Conservation (phyloP, 345 rosid genomes). For the Brassica juncea region DNA sequence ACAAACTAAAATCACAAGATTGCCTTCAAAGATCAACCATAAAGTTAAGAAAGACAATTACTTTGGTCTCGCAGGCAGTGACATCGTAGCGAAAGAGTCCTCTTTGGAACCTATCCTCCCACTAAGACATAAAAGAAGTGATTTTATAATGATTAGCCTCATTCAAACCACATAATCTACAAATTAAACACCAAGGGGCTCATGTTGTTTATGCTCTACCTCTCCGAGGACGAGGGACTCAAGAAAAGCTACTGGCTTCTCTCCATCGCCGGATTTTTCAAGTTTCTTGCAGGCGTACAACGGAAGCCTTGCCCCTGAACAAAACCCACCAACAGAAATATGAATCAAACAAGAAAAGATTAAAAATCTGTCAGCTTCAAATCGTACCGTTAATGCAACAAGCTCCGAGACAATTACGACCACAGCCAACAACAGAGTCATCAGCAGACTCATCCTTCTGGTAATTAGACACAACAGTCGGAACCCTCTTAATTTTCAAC, state of each 20-base stretch:
- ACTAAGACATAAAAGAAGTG: slow-evolving; percentile 26
- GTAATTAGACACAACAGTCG: slow-evolving; percentile 93
- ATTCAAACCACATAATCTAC: background rate
- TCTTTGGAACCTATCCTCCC: slow-evolving; percentile 94
- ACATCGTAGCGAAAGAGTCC: slow-evolving; percentile 99
- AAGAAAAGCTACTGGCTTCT: slow-evolving; percentile 70
- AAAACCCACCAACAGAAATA: background rate
- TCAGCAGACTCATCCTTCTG: slow-evolving; percentile 80
- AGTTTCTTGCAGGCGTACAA: slow-evolving; percentile 70
- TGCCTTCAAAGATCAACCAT: background rate
- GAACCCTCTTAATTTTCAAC: slow-evolving; percentile 74
- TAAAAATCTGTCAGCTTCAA: background rate
- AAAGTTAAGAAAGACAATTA: slow-evolving; percentile 18
- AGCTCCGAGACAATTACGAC: slow-evolving; percentile 80
- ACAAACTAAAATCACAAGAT: slow-evolving; percentile 6
- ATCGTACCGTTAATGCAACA: slow-evolving; percentile 82
- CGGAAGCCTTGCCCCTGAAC: slow-evolving; percentile 80
- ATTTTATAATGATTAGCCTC: background rate
- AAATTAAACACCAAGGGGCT: too few species aligned
- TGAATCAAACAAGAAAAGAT: background rate
- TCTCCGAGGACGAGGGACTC: slow-evolving; percentile 87
- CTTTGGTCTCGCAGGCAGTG: slow-evolving; percentile 96
- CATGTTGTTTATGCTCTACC: slow-evolving; percentile 44
- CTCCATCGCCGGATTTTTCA: slow-evolving; percentile 36
- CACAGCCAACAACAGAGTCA: slow-evolving; percentile 71